Evolutionary conservation across 2,329 filamentous ascomycete species (phyloP).

Genomic region (Colletotrichum abscissum): DNA sequence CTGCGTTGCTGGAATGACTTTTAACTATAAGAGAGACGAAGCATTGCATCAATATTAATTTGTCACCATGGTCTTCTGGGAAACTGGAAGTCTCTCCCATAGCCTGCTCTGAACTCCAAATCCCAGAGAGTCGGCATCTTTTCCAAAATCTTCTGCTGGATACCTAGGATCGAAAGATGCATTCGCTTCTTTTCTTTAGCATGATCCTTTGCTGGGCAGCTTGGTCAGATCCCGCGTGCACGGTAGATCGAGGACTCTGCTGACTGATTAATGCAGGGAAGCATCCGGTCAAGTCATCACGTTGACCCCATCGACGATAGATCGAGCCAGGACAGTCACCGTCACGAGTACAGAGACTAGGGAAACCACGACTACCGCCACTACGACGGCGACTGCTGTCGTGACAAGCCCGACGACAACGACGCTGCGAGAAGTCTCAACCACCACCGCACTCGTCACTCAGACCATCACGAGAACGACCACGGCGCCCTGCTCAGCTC

Average conservation of each 20-base stretch:
- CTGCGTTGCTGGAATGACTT: too few species aligned
- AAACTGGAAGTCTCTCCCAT: too few species aligned
- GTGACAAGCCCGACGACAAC: constrained; percentile 5
- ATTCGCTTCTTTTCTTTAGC: too few species aligned
- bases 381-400: background rate
- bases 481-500: constrained; percentile 14
- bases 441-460: constrained; percentile 2
- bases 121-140: too few species aligned
- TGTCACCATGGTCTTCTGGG: too few species aligned
- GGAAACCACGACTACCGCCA: background rate
- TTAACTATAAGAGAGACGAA: too few species aligned
- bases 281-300: constrained; percentile 19
- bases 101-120: too few species aligned
- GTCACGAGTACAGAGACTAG: constrained; percentile 7
- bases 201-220: background rate
- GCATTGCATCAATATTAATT: too few species aligned
- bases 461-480: constrained; percentile 1
- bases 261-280: background rate
- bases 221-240: background rate
- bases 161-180: too few species aligned
- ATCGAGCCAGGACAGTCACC: background rate
- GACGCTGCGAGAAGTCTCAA: constrained; percentile 8
- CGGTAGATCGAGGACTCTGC: too few species aligned
- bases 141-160: too few species aligned
- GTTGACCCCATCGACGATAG: constrained; percentile 21